Conservation (phyloP, 179 eudicot genomes). For the Vitellaria paradoxa region DNA sequence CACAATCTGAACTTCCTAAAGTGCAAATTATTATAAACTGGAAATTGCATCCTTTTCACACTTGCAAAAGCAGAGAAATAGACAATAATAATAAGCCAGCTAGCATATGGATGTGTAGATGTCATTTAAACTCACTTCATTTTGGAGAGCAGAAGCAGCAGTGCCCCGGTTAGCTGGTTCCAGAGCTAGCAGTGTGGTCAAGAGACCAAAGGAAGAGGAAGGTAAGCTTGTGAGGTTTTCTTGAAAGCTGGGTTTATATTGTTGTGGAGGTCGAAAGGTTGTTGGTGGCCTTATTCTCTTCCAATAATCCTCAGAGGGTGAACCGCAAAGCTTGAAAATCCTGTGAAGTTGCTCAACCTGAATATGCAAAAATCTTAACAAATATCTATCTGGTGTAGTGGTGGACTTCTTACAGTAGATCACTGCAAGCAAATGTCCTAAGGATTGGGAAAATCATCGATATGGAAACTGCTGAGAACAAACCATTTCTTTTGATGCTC, state of each 20-base stretch:
- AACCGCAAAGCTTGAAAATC: slow-evolving; percentile 53
- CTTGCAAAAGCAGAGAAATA: neutral
- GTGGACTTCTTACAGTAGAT: neutral
- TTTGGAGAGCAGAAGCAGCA: slow-evolving; percentile 40
- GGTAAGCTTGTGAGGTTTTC: slow-evolving; percentile 34
- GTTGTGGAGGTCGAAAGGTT: slow-evolving; percentile 37
- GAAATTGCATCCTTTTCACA: neutral
- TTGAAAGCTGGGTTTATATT: slow-evolving; percentile 30
- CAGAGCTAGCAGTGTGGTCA: slow-evolving; percentile 33
- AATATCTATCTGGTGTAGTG: neutral
- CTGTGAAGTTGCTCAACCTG: slow-evolving; percentile 51
- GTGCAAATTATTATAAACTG: neutral
- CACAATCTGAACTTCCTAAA: neutral
- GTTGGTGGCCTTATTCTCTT: slow-evolving; percentile 37
- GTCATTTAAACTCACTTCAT: slow-evolving; percentile 26
- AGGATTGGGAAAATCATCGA: neutral
- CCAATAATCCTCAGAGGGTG: slow-evolving; percentile 51
- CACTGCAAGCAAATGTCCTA: neutral
- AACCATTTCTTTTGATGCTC: neutral
- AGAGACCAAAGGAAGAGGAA: slow-evolving; percentile 28
- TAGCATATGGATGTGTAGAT: neutral
- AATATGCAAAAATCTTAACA: neutral
- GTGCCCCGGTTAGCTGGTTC: slow-evolving; percentile 41
- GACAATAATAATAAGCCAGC: neutral
- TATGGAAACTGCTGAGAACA: neutral